phyloP scores from a whole-genome alignment of 352 stramenopile species.

The Pythium sp. region DNA sequence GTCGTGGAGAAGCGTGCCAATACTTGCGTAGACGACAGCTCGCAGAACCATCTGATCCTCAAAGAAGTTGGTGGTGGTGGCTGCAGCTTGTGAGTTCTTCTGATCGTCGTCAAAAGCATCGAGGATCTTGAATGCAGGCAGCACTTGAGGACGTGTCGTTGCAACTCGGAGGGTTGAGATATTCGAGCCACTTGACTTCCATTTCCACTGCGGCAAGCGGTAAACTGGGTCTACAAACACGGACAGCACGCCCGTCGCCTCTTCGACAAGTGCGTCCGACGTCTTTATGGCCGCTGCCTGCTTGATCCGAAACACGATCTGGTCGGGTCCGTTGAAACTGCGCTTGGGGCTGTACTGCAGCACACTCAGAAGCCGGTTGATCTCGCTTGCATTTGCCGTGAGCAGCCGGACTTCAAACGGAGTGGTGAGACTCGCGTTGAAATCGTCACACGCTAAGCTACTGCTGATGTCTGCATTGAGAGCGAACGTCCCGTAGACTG shows the following conservation, averaged over 20 bases:
- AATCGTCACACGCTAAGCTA: not conserved
- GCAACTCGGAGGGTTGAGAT: conserved; percentile 9
- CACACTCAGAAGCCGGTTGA: conserved; percentile 18
- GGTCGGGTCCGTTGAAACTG: conserved; percentile 39
- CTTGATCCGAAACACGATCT: conserved; percentile 31
- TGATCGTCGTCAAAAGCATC: not conserved
- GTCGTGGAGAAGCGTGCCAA: conserved; percentile 11
- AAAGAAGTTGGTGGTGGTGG: conserved; percentile 1
- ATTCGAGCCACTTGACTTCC: conserved; percentile 17
- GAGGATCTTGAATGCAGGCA: conserved; percentile 16
- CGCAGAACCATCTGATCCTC: conserved; percentile 13
- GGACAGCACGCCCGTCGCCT: conserved; percentile 21
- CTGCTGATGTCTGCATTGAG: not conserved
- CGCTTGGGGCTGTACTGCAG: conserved; percentile 27
- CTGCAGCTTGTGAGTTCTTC: not conserved
- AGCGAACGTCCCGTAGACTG: conserved; percentile 9
- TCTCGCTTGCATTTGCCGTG: not conserved
- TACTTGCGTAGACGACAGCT: not conserved
- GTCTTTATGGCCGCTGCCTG: not conserved
- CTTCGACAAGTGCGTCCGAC: not conserved
- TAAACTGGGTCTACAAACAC: conserved; percentile 36
- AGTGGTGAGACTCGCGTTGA: not conserved
- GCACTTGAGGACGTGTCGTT: not conserved
- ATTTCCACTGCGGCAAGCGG: conserved; percentile 26
- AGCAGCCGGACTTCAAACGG: conserved; percentile 10